Conservation (phyloP, 306 rosid genomes). For the Cucumis hystrix region DNA sequence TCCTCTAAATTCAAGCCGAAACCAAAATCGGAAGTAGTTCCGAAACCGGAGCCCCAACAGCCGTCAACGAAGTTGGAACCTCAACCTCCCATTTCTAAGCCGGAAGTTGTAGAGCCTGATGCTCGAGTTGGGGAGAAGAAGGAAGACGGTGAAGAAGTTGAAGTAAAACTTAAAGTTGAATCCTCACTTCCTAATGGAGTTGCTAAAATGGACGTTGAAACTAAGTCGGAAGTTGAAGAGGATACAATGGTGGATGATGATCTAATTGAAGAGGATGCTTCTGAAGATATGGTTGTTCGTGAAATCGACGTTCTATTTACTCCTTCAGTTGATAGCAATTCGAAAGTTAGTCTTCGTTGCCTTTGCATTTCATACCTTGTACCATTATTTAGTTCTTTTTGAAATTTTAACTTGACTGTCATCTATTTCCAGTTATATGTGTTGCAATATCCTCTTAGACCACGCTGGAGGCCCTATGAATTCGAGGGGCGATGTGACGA, state of each 20-base stretch:
- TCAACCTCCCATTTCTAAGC: conserved; percentile 4
- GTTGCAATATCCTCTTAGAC: conserved; percentile 79
- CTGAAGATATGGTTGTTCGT: conserved; percentile 54
- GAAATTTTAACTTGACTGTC: neutral
- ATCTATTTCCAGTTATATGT: conserved; percentile 37
- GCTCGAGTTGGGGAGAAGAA: conserved; percentile 10
- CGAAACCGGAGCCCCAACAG: conserved; percentile 10
- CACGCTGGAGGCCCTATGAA: conserved; percentile 79
- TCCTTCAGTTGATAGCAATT: conserved; percentile 31
- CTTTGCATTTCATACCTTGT: neutral
- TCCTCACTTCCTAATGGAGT: conserved; percentile 13
- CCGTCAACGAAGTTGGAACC: conserved; percentile 17
- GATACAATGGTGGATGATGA: conserved; percentile 31
- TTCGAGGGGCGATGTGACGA: conserved; percentile 64
- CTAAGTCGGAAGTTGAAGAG: conserved; percentile 16
- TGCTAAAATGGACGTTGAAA: conserved; percentile 30
- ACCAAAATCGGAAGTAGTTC: conserved; percentile 7
- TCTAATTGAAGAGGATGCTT: conserved; percentile 40
- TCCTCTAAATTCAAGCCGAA: conserved; percentile 43
- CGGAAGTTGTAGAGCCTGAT: conserved; percentile 11
- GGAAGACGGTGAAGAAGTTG: conserved; percentile 12
- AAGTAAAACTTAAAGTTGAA: conserved; percentile 14
- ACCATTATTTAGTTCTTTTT: neutral
- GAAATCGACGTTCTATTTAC: conserved; percentile 70
- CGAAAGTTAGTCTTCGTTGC: conserved; percentile 31